Evolutionary conservation across 2,329 filamentous ascomycete genomes (phyloP).

Genomic region (Calonectria pseudoturangicola): DNA sequence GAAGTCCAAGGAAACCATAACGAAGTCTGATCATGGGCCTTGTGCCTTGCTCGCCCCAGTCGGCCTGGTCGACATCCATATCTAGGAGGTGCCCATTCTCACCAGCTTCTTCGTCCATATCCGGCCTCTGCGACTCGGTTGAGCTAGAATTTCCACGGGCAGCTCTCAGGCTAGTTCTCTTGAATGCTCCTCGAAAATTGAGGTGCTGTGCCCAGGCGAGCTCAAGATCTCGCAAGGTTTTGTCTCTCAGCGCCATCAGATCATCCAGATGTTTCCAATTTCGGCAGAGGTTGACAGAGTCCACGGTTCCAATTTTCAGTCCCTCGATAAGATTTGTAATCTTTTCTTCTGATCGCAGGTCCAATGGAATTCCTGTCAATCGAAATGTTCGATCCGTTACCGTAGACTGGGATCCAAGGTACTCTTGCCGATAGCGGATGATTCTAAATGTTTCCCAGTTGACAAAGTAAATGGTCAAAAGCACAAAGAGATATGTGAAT

Average conservation of each 20-base stretch:
- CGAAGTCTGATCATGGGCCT: conserved; percentile 84
- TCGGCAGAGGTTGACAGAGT: conserved; percentile 89
- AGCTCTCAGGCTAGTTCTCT: conserved; percentile 24
- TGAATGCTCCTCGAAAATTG: conserved; percentile 47
- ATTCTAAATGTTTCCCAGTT: conserved; percentile 89
- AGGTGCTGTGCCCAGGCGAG: conserved; percentile 85
- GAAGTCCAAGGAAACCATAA: conserved; percentile 84
- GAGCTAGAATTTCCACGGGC: conserved; percentile 36
- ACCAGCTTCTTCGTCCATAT: conserved; percentile 66
- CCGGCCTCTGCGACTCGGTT: conserved; percentile 56
- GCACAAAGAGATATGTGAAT: conserved; percentile 96
- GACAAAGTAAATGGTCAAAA: conserved; percentile 87
- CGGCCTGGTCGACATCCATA: conserved; percentile 59
- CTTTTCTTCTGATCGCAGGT: conserved; percentile 86
- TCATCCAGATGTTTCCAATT: conserved; percentile 90
- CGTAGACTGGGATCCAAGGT: conserved; percentile 94
- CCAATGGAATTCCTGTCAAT: conserved; percentile 88
- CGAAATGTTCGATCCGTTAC: conserved; percentile 96
- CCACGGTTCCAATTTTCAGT: conserved; percentile 91
- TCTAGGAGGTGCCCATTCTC: conserved; percentile 78
- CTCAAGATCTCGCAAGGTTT: conserved; percentile 83
- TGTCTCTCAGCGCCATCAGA: conserved; percentile 80
- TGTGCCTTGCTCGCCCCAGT: conserved; percentile 62
- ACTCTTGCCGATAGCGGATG: conserved; percentile 90
- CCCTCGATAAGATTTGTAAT: conserved; percentile 92